These are phyloP conservation scores for Fusarium nelsonii DNA, from an alignment of 2,329 filamentous ascomycete genomes.

Conservation along the genomic window DNA sequence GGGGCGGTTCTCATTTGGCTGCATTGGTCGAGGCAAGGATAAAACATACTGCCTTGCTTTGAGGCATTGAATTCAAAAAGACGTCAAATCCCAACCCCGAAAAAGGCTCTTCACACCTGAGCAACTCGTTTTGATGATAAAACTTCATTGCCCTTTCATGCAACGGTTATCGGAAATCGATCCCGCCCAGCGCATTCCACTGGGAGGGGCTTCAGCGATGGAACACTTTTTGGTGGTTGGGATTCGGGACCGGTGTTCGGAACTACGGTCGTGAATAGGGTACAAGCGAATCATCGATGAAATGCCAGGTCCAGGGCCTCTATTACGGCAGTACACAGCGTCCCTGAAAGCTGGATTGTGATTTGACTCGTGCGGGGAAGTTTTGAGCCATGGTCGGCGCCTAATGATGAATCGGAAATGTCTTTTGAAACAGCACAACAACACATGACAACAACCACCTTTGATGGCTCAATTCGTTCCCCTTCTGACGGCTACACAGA, in stretches of 20 bases:
- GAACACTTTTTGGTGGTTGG: constrained; percentile 44
- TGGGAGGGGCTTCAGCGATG: constrained; percentile 45
- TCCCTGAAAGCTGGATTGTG: constrained; percentile 48
- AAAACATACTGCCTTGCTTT: constrained; percentile 65
- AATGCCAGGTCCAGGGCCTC: constrained; percentile 48
- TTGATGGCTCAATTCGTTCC: constrained; percentile 17
- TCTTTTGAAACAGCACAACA: constrained; percentile 46
- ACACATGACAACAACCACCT: constrained; percentile 29
- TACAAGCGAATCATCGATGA: constrained; percentile 50
- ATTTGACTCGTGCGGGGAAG: constrained; percentile 48
- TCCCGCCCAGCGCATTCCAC: constrained; percentile 44
- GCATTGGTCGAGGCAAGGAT: constrained; percentile 70
- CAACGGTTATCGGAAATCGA: constrained; percentile 44
- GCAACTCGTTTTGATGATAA: constrained; percentile 45
- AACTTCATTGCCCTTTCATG: constrained; percentile 36
- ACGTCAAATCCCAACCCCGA: constrained; percentile 57
- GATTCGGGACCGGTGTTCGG: constrained; percentile 40
- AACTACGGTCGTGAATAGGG: constrained; percentile 43
- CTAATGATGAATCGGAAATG: constrained; percentile 50
- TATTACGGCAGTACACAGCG: constrained; percentile 48
- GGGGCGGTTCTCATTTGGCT: constrained; percentile 71
- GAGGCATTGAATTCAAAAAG: constrained; percentile 68
- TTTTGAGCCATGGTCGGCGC: constrained; percentile 50
- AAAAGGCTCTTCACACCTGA: constrained; percentile 44
- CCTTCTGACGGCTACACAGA: constrained; percentile 13